phyloP scores from a whole-genome alignment of 768 basidiomycete genomes.

The Tylopilus intermedius region DNA sequence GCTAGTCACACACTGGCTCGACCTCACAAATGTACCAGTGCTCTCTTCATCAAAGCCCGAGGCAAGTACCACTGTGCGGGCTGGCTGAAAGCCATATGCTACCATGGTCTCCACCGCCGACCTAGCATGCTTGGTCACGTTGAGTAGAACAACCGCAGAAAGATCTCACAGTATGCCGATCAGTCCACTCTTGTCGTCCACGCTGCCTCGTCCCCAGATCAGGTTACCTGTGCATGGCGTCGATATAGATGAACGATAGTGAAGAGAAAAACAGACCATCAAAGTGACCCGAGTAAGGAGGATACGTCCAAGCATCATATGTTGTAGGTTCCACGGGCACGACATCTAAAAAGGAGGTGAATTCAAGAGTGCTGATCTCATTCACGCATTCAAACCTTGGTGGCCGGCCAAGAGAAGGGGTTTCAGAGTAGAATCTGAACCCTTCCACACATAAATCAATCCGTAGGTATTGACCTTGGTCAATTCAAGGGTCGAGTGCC shows the following conservation, averaged over 20 bases:
- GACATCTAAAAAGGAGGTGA: slow-evolving; percentile 42
- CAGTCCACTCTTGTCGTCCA: slow-evolving; percentile 63
- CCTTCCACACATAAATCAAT: slow-evolving; percentile 53
- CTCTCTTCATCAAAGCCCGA: slow-evolving; percentile 80
- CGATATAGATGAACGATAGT: not conserved
- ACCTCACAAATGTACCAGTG: slow-evolving; percentile 42
- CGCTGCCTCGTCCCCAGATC: slow-evolving; percentile 48
- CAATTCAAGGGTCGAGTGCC: slow-evolving; percentile 46
- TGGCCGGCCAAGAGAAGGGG: slow-evolving; percentile 53
- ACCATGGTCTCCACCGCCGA: slow-evolving; percentile 61
- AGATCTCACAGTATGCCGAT: slow-evolving; percentile 54
- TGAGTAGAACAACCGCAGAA: not conserved
- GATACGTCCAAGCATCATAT: slow-evolving; percentile 51
- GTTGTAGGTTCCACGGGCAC: slow-evolving; percentile 62
- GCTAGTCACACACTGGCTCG: not conserved
- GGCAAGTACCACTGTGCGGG: slow-evolving; percentile 55
- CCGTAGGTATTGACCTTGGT: slow-evolving; percentile 61
- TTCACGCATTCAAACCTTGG: slow-evolving; percentile 38
- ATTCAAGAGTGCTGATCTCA: not conserved
- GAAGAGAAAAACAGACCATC: slow-evolving; percentile 38
- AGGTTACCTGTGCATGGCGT: slow-evolving; percentile 24
- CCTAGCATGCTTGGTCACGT: slow-evolving; percentile 23
- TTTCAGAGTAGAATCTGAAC: slow-evolving; percentile 44
- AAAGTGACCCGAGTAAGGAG: slow-evolving; percentile 60
- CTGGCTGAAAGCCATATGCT: slow-evolving; percentile 57